A percentile compares a stretch with the other conserved stretches of the same genome.
phyloP scores from a whole-genome alignment of 306 rosid genomes.

The Dryas alaskensis region DNA sequence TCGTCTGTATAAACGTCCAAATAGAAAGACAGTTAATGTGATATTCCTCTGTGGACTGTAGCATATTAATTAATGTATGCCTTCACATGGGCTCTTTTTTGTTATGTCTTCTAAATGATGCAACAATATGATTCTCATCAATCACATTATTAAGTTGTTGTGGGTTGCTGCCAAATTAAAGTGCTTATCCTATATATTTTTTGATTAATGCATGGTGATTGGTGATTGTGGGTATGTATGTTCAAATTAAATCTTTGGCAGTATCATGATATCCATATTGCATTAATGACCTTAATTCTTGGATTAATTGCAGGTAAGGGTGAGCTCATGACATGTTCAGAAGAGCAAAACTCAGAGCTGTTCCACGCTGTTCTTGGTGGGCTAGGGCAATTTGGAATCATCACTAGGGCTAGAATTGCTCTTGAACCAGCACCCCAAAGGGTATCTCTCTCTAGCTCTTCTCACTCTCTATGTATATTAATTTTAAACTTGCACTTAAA shows the following conservation, averaged over 20 bases:
- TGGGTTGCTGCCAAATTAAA: not conserved
- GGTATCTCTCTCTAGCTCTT: conserved; percentile 37
- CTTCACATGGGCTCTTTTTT: conserved; percentile 15
- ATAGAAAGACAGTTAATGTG: conserved; percentile 6
- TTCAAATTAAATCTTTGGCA: too few relatives aligned
- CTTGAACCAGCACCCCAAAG: conserved; percentile 83
- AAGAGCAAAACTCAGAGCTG: conserved; percentile 63
- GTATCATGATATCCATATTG: not conserved
- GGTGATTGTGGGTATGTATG: too few relatives aligned
- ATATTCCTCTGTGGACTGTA: not conserved
- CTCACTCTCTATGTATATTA: too few relatives aligned
- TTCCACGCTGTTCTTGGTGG: conserved; percentile 95
- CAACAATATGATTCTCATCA: not conserved
- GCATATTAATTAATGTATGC: not conserved
- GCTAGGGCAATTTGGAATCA: conserved; percentile 96
- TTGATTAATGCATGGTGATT: too few relatives aligned
- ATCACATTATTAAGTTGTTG: conserved; percentile 15
- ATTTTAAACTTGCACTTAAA: too few relatives aligned
- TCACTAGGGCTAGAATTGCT: conserved; percentile 87
- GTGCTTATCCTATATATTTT: not conserved
- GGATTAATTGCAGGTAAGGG: conserved; percentile 64
- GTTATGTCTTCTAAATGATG: not conserved
- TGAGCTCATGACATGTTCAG: conserved; percentile 76
- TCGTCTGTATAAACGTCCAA: not conserved
- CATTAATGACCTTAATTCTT: not conserved